Conservation (phyloP, 2,329 filamentous ascomycete species). For the Penicillium sp. region DNA sequence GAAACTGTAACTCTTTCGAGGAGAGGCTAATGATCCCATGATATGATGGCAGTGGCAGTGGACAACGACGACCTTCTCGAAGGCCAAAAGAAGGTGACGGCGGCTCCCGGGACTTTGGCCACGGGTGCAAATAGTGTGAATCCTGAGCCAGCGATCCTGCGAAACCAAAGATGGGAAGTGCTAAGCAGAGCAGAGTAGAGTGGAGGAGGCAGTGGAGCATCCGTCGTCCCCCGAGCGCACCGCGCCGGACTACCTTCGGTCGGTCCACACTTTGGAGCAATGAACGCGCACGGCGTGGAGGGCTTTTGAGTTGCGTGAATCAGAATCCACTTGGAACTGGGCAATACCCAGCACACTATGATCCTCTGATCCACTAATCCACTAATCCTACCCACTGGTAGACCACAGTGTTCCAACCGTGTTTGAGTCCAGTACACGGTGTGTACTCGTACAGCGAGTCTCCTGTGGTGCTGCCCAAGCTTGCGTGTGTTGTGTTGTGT, state of each 20-base stretch:
- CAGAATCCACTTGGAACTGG: slow-evolving; percentile 7
- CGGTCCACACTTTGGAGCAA: slow-evolving; percentile 9
- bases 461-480: slow-evolving; percentile 20
- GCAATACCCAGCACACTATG: slow-evolving; percentile 21
- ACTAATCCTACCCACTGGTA: slow-evolving; percentile 10
- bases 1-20: background rate
- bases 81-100: slow-evolving; percentile 22
- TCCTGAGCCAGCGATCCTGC: slow-evolving; percentile 15
- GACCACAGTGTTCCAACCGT: background rate
- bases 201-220: slow-evolving; percentile 29
- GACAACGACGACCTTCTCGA: slow-evolving; percentile 24
- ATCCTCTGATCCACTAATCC: slow-evolving; percentile 10
- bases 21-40: background rate
- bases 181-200: too few relatives aligned
- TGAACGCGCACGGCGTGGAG: slow-evolving; percentile 2
- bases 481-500: slow-evolving; percentile 3
- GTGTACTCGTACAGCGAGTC: slow-evolving; percentile 7
- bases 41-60: background rate
- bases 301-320: slow-evolving; percentile 6
- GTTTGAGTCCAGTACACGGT: slow-evolving; percentile 5
- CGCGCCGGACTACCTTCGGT: slow-evolving; percentile 12
- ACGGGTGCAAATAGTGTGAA: slow-evolving; percentile 22
- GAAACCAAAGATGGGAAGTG: slow-evolving; percentile 8
- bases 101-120: slow-evolving; percentile 23
- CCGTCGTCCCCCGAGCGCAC: slow-evolving; percentile 28